A percentile compares a stretch with the other conserved stretches of the same genome.
Evolutionary conservation across 2,329 filamentous ascomycete species (phyloP).

Genomic region (Fusarium avenaceum): DNA sequence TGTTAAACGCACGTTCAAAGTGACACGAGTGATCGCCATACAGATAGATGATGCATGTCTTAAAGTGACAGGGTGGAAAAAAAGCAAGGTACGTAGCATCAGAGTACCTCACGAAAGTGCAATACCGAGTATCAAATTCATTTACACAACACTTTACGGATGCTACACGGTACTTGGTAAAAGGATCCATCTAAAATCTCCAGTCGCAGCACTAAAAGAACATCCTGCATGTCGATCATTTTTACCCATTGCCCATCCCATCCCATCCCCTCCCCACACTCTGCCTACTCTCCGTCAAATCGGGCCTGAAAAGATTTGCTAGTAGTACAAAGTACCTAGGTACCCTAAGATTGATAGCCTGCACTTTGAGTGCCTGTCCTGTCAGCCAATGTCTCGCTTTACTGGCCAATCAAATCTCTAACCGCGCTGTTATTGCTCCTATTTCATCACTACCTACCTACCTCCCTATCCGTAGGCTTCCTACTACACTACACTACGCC

Average conservation of each 20-base stretch:
- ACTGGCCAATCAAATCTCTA: slow-evolving; percentile 28
- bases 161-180: slow-evolving; percentile 18
- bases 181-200: slow-evolving; percentile 4
- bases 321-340: neutral
- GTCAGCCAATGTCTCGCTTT: slow-evolving; percentile 1
- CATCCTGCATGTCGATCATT: slow-evolving; percentile 34
- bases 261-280: slow-evolving; percentile 19
- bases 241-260: slow-evolving; percentile 5
- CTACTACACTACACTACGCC: neutral
- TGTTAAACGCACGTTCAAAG: neutral
- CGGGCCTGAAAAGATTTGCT: slow-evolving; percentile 13
- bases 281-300: slow-evolving; percentile 28
- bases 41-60: slow-evolving; percentile 24
- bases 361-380: slow-evolving; percentile 18
- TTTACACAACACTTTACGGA: slow-evolving; percentile 12
- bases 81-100: neutral
- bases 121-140: slow-evolving; percentile 4
- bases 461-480: neutral
- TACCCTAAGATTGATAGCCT: neutral
- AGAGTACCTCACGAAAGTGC: slow-evolving; percentile 1
- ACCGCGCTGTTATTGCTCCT: slow-evolving; percentile 22
- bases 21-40: slow-evolving; percentile 22
- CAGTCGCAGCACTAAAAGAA: slow-evolving; percentile 24
- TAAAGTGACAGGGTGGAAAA: slow-evolving; percentile 13
- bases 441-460: neutral